phyloP scores from a whole-genome alignment of 2,329 filamentous ascomycete species.

The Trichoderma koningiopsis region DNA sequence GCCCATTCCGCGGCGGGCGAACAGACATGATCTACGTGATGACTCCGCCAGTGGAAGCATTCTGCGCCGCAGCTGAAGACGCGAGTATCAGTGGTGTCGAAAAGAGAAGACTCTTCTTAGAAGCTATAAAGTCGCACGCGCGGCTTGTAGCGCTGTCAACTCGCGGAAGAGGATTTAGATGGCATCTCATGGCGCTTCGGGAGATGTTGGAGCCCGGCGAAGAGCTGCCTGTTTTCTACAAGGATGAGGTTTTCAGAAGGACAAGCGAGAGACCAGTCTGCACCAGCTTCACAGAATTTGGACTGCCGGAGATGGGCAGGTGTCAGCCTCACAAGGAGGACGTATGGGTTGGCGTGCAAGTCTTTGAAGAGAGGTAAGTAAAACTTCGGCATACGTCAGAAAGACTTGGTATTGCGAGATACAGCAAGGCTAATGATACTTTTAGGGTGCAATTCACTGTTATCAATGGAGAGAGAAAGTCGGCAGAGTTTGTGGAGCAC shows the following conservation, averaged over 20 bases:
- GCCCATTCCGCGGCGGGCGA: constrained; percentile 15
- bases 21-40: constrained; percentile 24
- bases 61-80: constrained; percentile 20
- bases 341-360: constrained; percentile 21
- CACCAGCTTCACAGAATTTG: constrained; percentile 16
- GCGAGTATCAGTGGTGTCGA: background rate
- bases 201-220: constrained; percentile 13
- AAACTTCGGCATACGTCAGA: background rate
- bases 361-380: constrained; percentile 18
- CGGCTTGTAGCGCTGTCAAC: constrained; percentile 5
- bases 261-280: constrained; percentile 2
- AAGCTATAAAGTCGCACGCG: constrained; percentile 6
- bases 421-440: background rate
- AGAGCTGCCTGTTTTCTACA: constrained; percentile 4
- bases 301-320: constrained; percentile 14
- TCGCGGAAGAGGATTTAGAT: constrained; percentile 12
- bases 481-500: constrained; percentile 15
- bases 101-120: background rate
- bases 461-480: constrained; percentile 12
- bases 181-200: constrained; percentile 15
- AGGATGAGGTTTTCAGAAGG: background rate
- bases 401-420: background rate
- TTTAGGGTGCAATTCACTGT: constrained; percentile 16
- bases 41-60: background rate
- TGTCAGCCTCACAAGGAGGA: constrained; percentile 8